These are phyloP conservation scores for Eimeria necatrix DNA, from an alignment of 169 alveolate species.

Conservation along the genomic window DNA sequence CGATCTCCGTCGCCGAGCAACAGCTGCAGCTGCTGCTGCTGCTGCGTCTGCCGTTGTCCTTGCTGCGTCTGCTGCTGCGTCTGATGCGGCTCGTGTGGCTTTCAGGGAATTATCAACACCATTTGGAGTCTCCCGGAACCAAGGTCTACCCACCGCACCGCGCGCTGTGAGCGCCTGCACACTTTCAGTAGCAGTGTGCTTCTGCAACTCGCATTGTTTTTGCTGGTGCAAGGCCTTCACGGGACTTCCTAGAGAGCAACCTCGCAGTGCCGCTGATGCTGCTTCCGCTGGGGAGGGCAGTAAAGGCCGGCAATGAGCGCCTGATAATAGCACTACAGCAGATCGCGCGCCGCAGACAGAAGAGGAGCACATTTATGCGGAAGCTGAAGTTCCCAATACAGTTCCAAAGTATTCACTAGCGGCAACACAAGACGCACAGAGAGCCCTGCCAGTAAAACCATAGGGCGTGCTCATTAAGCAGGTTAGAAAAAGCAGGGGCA, in stretches of 20 bases:
- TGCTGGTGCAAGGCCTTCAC: background rate
- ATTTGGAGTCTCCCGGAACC: background rate
- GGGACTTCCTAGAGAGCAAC: background rate
- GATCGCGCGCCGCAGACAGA: background rate
- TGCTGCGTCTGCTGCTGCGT: slow-evolving; percentile 14
- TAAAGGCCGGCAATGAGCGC: background rate
- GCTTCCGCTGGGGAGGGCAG: slow-evolving; percentile 14
- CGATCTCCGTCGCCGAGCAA: slow-evolving; percentile 10
- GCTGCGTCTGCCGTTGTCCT: slow-evolving; percentile 3
- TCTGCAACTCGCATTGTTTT: slow-evolving; percentile 8
- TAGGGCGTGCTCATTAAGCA: too few relatives aligned
- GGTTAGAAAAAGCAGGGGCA: too few relatives aligned
- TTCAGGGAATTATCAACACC: background rate
- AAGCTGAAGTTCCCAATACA: too few relatives aligned
- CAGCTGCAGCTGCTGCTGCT: slow-evolving; percentile 51
- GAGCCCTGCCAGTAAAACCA: too few relatives aligned
- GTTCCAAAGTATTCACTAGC: background rate
- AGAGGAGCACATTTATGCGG: too few relatives aligned
- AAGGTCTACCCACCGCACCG: background rate
- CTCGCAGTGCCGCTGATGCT: slow-evolving; percentile 40
- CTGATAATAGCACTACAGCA: background rate
- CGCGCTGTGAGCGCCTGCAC: background rate
- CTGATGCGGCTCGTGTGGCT: background rate
- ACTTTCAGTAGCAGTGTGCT: background rate
- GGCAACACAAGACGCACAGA: background rate